Evolutionary conservation across 495 filamentous ascomycete genomes (phyloP).

Genomic region (Tuber melanosporum): DNA sequence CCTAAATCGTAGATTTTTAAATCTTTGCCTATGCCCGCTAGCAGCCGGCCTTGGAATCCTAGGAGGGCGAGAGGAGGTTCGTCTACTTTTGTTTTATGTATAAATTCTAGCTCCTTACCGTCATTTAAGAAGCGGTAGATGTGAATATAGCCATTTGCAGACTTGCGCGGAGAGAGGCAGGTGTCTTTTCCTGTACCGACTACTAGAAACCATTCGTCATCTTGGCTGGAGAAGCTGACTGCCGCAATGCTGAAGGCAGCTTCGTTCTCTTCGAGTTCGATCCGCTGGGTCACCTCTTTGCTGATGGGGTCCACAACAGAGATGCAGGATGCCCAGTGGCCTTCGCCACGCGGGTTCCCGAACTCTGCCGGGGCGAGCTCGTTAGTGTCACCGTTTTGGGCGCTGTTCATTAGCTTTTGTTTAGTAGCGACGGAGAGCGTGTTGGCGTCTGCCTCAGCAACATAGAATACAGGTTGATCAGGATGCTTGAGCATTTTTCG

Average conservation of each 20-base stretch:
- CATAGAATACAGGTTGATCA: constrained; percentile 81
- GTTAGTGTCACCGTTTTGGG: constrained; percentile 63
- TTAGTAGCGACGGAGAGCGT: constrained; percentile 70
- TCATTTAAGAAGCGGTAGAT: constrained; percentile 86
- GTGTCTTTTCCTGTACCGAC: constrained; percentile 92
- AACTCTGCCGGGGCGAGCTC: constrained; percentile 73
- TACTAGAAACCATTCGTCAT: constrained; percentile 81
- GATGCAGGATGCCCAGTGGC: constrained; percentile 93
- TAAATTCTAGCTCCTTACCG: constrained; percentile 80
- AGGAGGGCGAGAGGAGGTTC: constrained; percentile 82
- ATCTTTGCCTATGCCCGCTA: constrained; percentile 74
- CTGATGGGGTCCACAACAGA: constrained; percentile 76
- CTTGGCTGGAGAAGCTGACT: constrained; percentile 77
- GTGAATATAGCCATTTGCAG: constrained; percentile 75
- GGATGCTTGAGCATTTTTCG: constrained; percentile 81
- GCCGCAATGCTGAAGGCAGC: constrained; percentile 79
- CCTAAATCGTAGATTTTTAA: constrained; percentile 87
- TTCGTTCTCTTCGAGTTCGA: constrained; percentile 85
- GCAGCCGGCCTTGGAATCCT: constrained; percentile 81
- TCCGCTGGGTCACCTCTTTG: constrained; percentile 65
- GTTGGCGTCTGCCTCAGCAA: constrained; percentile 88
- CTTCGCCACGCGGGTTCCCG: constrained; percentile 72
- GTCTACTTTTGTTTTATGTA: constrained; percentile 89
- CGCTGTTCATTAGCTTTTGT: constrained; percentile 55
- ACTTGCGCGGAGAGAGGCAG: constrained; percentile 65